Evolutionary conservation across 2,329 filamentous ascomycete species (phyloP).

Genomic region (Cladosporium sp.): DNA sequence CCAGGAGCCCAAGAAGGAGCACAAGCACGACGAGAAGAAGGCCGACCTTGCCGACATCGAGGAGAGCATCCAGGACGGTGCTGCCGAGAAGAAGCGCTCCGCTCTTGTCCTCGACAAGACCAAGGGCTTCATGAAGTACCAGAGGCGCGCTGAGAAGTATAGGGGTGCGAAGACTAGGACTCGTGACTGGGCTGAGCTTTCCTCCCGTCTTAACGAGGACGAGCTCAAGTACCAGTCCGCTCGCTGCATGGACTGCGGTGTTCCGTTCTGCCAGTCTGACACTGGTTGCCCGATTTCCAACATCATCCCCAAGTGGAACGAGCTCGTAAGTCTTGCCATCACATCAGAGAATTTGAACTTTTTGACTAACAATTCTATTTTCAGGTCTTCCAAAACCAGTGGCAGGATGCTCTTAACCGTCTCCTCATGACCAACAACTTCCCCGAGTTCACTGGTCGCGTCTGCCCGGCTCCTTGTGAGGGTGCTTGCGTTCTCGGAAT

Average conservation of each 20-base stretch:
- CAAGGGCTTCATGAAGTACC: slow-evolving; percentile 95
- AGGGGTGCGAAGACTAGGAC: slow-evolving; percentile 76
- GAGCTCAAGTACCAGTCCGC: slow-evolving; percentile 96
- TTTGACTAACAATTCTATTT: not conserved
- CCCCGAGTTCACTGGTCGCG: slow-evolving; percentile 95
- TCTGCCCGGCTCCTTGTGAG: slow-evolving; percentile 94
- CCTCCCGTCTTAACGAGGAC: slow-evolving; percentile 81
- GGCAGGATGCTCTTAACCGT: slow-evolving; percentile 87
- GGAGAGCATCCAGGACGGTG: slow-evolving; percentile 79
- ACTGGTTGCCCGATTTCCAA: slow-evolving; percentile 94
- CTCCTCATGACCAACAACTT: slow-evolving; percentile 98
- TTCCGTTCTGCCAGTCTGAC: slow-evolving; percentile 96
- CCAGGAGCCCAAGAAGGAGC: slow-evolving; percentile 49
- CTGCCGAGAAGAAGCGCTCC: slow-evolving; percentile 83
- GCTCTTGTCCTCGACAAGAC: slow-evolving; percentile 97
- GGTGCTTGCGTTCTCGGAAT: slow-evolving; percentile 95
- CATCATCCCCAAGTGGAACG: slow-evolving; percentile 97
- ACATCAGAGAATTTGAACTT: too few relatives aligned
- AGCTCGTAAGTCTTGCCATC: slow-evolving; percentile 57
- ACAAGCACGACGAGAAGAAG: slow-evolving; percentile 63
- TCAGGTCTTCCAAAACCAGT: slow-evolving; percentile 55
- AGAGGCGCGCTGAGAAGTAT: slow-evolving; percentile 89
- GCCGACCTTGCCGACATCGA: slow-evolving; percentile 74
- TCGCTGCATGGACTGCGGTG: slow-evolving; percentile 98
- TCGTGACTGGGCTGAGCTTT: slow-evolving; percentile 92